Conservation (phyloP, 345 rosid species). For the Zanthoxylum bungeanum region DNA sequence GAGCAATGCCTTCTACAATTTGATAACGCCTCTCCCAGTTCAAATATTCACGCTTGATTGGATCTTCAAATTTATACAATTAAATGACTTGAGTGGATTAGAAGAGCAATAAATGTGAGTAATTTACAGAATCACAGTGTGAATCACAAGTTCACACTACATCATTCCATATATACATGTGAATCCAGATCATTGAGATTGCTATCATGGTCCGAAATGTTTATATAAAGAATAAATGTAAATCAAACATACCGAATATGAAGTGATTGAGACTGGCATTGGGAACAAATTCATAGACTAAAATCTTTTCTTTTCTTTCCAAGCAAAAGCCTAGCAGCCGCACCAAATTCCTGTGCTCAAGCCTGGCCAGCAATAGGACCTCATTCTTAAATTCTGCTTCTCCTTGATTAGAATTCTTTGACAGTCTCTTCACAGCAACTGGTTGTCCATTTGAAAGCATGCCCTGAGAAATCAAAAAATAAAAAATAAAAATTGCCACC, state of each 20-base stretch:
- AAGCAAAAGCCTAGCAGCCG: conserved; percentile 40
- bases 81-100: background rate
- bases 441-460: conserved; percentile 18
- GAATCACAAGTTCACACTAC: background rate
- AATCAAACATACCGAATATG: conserved; percentile 35
- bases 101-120: background rate
- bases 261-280: conserved; percentile 37
- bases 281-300: conserved; percentile 39
- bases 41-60: conserved; percentile 9
- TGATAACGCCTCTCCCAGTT: conserved; percentile 33
- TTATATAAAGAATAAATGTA: too few relatives aligned
- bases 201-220: background rate
- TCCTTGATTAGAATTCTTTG: conserved; percentile 32
- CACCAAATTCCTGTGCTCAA: conserved; percentile 38
- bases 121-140: background rate
- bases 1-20: conserved; percentile 38
- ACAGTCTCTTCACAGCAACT: conserved; percentile 38
- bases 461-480: conserved; percentile 19
- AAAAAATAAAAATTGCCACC: background rate
- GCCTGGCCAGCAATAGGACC: conserved; percentile 34
- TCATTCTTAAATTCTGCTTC: conserved; percentile 39
- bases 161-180: background rate
- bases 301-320: conserved; percentile 34
- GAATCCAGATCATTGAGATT: background rate
- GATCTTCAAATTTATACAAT: conserved; percentile 16